Conservation (phyloP, 148 eudicot species). For the Camellia sinensis region DNA sequence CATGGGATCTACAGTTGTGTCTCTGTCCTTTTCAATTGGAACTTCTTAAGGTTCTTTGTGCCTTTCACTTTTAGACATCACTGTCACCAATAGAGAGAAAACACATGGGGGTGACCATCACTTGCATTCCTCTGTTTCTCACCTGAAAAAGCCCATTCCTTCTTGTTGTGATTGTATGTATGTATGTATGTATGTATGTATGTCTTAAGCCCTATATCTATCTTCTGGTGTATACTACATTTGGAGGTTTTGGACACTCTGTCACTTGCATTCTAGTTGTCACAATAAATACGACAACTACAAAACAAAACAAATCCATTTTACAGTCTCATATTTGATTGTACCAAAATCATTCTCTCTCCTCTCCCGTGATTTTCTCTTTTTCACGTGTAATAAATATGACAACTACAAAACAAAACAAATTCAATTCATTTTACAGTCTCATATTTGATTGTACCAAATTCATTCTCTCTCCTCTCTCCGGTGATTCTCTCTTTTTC, state of each 20-base stretch:
- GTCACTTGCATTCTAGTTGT: constrained; percentile 2
- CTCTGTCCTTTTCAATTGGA: constrained; percentile 27
- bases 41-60: background rate
- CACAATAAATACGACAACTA: background rate
- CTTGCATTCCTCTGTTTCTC: constrained; percentile 20
- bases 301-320: background rate
- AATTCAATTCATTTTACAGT: background rate
- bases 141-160: constrained; percentile 28
- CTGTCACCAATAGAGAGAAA: constrained; percentile 8
- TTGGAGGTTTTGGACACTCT: background rate
- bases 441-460: constrained; percentile 8
- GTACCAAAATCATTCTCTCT: background rate
- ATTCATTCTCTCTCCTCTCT: background rate
- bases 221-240: background rate
- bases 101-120: constrained; percentile 29
- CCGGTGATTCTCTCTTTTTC: background rate
- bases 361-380: background rate
- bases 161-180: background rate
- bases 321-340: constrained; percentile 11
- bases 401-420: background rate
- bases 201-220: background rate
- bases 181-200: too few relatives aligned
- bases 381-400: background rate
- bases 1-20: constrained; percentile 23
- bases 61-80: background rate